Conservation (phyloP, 2,329 filamentous ascomycete species). For the Phialophora macrospora region DNA sequence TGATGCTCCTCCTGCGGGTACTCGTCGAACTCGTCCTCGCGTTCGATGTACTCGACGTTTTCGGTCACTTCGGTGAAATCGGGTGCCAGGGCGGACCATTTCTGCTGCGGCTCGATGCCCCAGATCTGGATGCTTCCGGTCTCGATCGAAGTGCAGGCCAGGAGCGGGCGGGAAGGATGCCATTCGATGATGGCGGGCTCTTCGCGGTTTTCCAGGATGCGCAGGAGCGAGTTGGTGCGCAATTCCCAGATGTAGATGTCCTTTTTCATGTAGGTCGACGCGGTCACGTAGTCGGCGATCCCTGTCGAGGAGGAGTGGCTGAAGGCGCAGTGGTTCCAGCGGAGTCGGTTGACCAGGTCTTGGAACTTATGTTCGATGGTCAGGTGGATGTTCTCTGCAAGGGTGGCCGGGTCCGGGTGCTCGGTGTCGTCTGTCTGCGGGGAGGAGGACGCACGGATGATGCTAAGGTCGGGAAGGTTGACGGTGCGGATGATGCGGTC, state of each 20-base stretch:
- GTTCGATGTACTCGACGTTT: slow-evolving; percentile 94
- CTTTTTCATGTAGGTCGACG: slow-evolving; percentile 97
- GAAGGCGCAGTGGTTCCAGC: slow-evolving; percentile 97
- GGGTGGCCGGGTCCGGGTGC: slow-evolving; percentile 71
- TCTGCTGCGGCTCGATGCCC: slow-evolving; percentile 92
- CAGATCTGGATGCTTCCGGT: slow-evolving; percentile 93
- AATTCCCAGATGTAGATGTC: slow-evolving; percentile 75
- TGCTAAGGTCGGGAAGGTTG: slow-evolving; percentile 75
- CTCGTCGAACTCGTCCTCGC: slow-evolving; percentile 97
- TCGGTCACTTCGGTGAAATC: slow-evolving; percentile 98
- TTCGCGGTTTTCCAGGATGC: slow-evolving; percentile 96
- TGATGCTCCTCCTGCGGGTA: slow-evolving; percentile 85
- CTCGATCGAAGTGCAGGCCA: slow-evolving; percentile 90
- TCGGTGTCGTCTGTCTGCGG: slow-evolving; percentile 50
- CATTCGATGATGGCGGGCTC: slow-evolving; percentile 96
- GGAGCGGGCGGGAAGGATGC: slow-evolving; percentile 83
- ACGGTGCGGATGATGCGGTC: slow-evolving; percentile 95
- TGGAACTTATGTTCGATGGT: slow-evolving; percentile 98
- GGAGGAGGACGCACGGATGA: slow-evolving; percentile 36
- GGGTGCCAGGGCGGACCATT: slow-evolving; percentile 94
- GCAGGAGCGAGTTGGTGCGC: slow-evolving; percentile 87
- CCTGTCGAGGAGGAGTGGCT: slow-evolving; percentile 53
- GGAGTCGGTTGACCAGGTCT: slow-evolving; percentile 91
- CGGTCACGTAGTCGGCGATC: slow-evolving; percentile 80
- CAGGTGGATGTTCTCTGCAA: slow-evolving; percentile 70